Base-by-base conservation (phyloP, 768 basidiomycete species). In the Tephrocybe sp. region DNA sequence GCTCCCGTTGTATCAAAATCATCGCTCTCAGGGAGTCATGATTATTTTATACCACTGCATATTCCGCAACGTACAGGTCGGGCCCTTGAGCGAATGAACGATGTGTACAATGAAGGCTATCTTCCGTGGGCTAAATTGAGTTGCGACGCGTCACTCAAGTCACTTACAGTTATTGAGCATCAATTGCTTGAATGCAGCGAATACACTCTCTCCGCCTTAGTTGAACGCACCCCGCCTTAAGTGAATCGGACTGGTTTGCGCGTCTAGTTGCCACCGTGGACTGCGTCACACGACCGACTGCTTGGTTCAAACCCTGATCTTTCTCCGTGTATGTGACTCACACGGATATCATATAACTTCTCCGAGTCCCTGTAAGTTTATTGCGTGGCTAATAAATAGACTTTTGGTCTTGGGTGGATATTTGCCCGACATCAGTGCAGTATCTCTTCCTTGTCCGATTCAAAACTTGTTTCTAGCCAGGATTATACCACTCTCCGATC, bases 1-100 rank as follows among this genome's bases (percentile, higher is more conserved):
- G 53, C 64, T 48, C 41, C 40, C 52, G 52, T 62, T 71, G 69
- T 71, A 71, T 55, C 64, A 72, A 72, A 72, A 68, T 57, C 63
- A 58, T 57, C 53, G 58, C 61, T 62, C 60, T 55, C 51, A 45
- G 51, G 54, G 61, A 61, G 56, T 59, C 49, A 50, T 61, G 60
- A 57, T 67, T 66, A 62, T 59, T 63, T 61, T 68, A 69, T 69
- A 66, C 60, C 64, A 67, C 54, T 53, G 53, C 49, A 53, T 44
- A 44, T 51, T 18, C 38, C 36, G 19, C 22, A 16, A 22, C 50
- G 49, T 33, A 9, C 29, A 49, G 44, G 48, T 21, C 23, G 8
- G 9, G 21, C 25, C 15, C 6, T 11, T 18, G 21, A 29, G 27
- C 4, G 23, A 19, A 33, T 11, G 31, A 21, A 18, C 10, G 8